These are phyloP conservation scores for Trichocladium uniseriatum DNA, from an alignment of 495 filamentous ascomycete genomes.

Conservation along the genomic window DNA sequence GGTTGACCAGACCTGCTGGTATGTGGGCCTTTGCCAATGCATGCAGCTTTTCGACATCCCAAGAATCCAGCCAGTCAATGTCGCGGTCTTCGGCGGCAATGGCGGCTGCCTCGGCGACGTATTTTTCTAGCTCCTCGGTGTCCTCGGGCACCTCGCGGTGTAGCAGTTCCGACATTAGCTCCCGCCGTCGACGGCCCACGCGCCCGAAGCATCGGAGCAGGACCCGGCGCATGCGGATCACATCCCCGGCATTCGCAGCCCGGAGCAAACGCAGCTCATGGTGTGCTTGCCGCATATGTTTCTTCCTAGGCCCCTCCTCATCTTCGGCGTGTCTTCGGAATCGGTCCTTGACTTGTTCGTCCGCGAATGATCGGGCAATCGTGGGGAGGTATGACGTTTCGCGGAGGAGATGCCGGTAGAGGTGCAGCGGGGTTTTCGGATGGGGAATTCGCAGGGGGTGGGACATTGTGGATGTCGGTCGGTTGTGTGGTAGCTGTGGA, in stretches of 20 bases:
- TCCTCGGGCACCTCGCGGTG: conserved; percentile 28
- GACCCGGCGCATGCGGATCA: conserved; percentile 51
- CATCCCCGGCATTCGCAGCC: conserved; percentile 48
- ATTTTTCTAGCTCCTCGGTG: conserved; percentile 25
- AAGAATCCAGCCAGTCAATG: conserved; percentile 36
- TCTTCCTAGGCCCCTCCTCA: conserved; percentile 1
- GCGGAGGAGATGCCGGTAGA: conserved; percentile 72
- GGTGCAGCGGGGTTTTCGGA: conserved; percentile 44
- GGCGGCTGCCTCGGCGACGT: background rate
- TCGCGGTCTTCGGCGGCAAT: conserved; percentile 2
- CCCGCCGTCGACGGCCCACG: conserved; percentile 54
- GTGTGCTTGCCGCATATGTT: conserved; percentile 23
- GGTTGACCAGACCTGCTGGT: background rate
- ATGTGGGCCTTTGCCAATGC: conserved; percentile 24
- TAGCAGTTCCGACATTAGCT: conserved; percentile 47
- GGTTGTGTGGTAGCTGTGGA: background rate
- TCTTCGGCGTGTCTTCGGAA: conserved; percentile 37
- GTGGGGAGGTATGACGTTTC: conserved; percentile 76
- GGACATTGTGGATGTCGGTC: conserved; percentile 15
- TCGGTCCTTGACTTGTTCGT: conserved; percentile 46
- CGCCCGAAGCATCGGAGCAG: conserved; percentile 66
- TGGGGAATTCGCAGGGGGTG: conserved; percentile 16
- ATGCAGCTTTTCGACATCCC: conserved; percentile 29
- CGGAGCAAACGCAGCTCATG: conserved; percentile 32
- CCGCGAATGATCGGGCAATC: conserved; percentile 51